These are phyloP conservation scores for Mycena alexandri DNA, from an alignment of 768 basidiomycete species.

Conservation along the genomic window DNA sequence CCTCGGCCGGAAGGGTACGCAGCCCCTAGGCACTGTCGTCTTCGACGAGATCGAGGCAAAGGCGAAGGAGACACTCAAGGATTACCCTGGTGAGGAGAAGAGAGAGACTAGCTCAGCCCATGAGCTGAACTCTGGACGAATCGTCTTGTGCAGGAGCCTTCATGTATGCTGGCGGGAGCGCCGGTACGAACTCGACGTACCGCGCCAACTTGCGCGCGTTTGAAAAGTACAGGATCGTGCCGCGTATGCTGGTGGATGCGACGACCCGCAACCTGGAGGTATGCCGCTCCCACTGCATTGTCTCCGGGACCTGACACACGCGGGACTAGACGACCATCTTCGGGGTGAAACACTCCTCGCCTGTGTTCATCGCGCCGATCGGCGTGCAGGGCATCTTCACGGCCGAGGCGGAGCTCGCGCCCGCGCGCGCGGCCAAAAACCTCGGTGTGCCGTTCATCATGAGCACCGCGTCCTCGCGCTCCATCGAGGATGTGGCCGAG, in stretches of 20 bases:
- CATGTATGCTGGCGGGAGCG: constrained; percentile 82
- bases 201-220: constrained; percentile 74
- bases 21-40: constrained; percentile 71
- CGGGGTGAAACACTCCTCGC: constrained; percentile 71
- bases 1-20: constrained; percentile 50
- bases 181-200: constrained; percentile 79
- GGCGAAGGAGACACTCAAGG: constrained; percentile 72
- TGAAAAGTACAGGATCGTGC: constrained; percentile 80
- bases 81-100: constrained; percentile 66
- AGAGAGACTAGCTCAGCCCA: neutral
- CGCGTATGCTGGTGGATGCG: constrained; percentile 79
- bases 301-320: neutral
- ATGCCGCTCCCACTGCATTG: constrained; percentile 28
- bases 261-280: constrained; percentile 73
- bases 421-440: constrained; percentile 72
- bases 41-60: constrained; percentile 75
- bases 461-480: constrained; percentile 79
- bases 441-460: constrained; percentile 79
- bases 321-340: constrained; percentile 73
- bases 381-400: constrained; percentile 85
- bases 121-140: neutral
- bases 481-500: constrained; percentile 82
- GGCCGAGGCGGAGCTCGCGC: constrained; percentile 77
- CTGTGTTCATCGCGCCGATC: constrained; percentile 78
- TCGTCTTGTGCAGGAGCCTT: constrained; percentile 63